Conservation (phyloP, 148 eudicot genomes). For the Simmondsia chinensis region DNA sequence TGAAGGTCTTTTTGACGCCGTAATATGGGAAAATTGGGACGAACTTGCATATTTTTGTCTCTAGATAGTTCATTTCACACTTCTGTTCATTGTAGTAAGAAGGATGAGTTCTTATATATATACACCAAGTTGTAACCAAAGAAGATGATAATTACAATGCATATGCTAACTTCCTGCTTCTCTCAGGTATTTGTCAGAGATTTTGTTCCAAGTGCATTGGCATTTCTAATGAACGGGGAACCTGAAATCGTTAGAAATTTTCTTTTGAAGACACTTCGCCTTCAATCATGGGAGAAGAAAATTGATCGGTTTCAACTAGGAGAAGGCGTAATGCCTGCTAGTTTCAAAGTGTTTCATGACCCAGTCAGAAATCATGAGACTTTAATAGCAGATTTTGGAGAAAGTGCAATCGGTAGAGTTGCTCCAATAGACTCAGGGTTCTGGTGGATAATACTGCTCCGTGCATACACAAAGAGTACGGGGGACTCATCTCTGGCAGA, state of each 20-base stretch:
- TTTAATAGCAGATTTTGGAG: slow-evolving; percentile 94
- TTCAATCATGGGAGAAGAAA: slow-evolving; percentile 93
- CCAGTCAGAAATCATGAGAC: slow-evolving; percentile 75
- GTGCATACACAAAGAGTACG: slow-evolving; percentile 86
- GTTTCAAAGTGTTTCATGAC: slow-evolving; percentile 87
- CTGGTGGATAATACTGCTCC: slow-evolving; percentile 96
- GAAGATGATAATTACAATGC: no score
- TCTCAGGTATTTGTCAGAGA: slow-evolving; percentile 93
- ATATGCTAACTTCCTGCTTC: no score
- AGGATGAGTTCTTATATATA: no score
- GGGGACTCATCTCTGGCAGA: slow-evolving; percentile 93
- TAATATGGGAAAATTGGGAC: no score
- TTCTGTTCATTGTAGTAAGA: no score
- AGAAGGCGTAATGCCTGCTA: slow-evolving; percentile 99
- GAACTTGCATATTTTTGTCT: no score
- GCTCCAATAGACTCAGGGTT: slow-evolving; percentile 98
- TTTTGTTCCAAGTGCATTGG: slow-evolving; percentile 96
- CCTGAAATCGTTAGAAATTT: slow-evolving; percentile 89
- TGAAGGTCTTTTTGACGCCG: no score
- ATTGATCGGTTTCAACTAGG: slow-evolving; percentile 84
- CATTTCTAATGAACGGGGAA: slow-evolving; percentile 94
- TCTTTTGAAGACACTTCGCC: slow-evolving; percentile 80
- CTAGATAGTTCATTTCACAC: no score
- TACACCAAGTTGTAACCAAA: no score
- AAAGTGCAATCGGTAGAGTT: slow-evolving; percentile 93